Conservation (phyloP, 2,329 filamentous ascomycete species). For the Aspergillus phoenicis region DNA sequence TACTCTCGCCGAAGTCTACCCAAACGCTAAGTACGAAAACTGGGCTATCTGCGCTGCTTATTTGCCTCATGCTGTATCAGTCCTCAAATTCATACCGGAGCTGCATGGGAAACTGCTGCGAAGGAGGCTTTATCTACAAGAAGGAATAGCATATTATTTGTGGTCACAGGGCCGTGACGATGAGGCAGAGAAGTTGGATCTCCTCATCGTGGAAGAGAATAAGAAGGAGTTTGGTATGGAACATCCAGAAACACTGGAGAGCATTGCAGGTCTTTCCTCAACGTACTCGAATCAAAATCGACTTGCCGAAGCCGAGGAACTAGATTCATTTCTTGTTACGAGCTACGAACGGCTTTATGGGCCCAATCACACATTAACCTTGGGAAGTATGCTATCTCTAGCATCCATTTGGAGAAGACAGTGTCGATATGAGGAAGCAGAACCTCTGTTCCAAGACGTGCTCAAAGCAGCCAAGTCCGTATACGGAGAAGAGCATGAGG, state of each 20-base stretch:
- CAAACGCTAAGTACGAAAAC: slow-evolving; percentile 14
- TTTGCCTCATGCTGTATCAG: slow-evolving; percentile 14
- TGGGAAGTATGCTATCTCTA: no score
- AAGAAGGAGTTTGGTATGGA: no score
- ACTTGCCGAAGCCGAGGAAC: slow-evolving; percentile 10
- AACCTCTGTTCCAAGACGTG: no score
- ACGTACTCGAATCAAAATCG: no score
- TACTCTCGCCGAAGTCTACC: slow-evolving; percentile 11
- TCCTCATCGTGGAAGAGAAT: no score
- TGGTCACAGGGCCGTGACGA: slow-evolving; percentile 16
- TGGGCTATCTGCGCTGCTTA: slow-evolving; percentile 14
- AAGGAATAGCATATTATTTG: slow-evolving; percentile 16
- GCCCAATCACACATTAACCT: not conserved
- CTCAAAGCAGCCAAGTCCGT: no score
- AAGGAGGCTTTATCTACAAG: slow-evolving; percentile 15
- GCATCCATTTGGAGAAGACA: no score
- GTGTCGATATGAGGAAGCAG: no score
- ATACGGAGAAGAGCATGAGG: no score
- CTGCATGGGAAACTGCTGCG: slow-evolving; percentile 5
- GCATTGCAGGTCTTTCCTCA: no score
- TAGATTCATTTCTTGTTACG: slow-evolving; percentile 3
- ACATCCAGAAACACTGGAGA: no score
- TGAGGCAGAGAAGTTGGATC: slow-evolving; percentile 10
- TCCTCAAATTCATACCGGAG: slow-evolving; percentile 2
- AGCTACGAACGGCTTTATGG: slow-evolving; percentile 11